phyloP scores from a whole-genome alignment of 371 early-diverging fungal genomes.

The Chytridium lagenaria region DNA sequence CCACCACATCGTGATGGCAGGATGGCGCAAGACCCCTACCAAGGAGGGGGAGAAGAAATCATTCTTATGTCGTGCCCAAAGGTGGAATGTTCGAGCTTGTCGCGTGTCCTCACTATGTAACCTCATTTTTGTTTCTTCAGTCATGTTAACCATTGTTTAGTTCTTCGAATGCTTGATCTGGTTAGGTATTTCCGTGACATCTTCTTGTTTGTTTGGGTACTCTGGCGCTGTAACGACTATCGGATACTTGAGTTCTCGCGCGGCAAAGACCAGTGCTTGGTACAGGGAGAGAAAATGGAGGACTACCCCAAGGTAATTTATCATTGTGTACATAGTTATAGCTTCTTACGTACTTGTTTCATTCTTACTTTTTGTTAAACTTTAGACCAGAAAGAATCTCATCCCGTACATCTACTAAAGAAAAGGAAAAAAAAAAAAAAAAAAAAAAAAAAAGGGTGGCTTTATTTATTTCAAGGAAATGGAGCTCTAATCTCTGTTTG shows the following conservation, averaged over 20 bases:
- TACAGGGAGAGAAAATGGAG: not conserved
- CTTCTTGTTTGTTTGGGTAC: not conserved
- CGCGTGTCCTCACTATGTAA: constrained; percentile 9
- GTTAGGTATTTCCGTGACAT: not conserved
- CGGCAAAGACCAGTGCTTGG: constrained; percentile 5
- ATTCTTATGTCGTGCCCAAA: not conserved
- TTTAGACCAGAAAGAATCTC: not conserved
- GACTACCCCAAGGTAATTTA: not conserved
- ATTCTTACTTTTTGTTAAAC: no score
- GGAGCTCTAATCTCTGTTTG: no score
- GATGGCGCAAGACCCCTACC: not conserved
- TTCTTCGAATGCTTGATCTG: constrained; percentile 1
- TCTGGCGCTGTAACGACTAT: not conserved
- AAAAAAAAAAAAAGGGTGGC: no score
- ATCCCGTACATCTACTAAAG: not conserved
- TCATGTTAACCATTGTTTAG: not conserved
- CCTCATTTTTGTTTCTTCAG: not conserved
- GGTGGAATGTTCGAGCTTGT: constrained; percentile 5
- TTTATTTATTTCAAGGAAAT: no score
- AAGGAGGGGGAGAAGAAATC: not conserved
- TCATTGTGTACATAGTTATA: no score
- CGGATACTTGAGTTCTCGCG: not conserved
- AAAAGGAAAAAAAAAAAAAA: no score
- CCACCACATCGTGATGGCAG: constrained; percentile 6
- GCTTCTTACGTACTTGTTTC: no score